phyloP scores from a whole-genome alignment of 2,329 filamentous ascomycete species.

The Elsinoe perseae region DNA sequence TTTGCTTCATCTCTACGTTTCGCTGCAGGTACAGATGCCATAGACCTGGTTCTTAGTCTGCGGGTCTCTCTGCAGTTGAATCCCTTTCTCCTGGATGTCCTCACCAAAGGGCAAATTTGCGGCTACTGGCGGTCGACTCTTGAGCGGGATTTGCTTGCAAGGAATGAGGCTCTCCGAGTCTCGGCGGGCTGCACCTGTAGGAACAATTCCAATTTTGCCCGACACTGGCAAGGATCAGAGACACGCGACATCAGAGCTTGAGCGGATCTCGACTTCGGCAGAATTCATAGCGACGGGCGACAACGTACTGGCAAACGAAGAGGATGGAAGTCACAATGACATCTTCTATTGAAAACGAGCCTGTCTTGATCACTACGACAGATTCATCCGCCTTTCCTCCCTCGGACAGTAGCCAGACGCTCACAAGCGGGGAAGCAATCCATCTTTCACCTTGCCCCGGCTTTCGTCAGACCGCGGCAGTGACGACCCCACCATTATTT shows the following conservation, averaged over 20 bases:
- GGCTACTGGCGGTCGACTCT: slow-evolving; percentile 1
- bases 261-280: neutral
- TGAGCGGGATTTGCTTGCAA: neutral
- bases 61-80: neutral
- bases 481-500: slow-evolving; percentile 18
- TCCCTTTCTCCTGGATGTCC: neutral
- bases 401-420: neutral
- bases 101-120: neutral
- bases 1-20: neutral
- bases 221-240: neutral
- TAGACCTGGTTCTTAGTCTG: neutral
- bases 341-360: slow-evolving; percentile 1
- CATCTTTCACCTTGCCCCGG: slow-evolving; percentile 10
- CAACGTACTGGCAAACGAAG: neutral
- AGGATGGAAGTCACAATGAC: slow-evolving; percentile 8
- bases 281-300: neutral
- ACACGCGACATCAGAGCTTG: neutral
- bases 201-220: slow-evolving; percentile 10
- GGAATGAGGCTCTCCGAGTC: slow-evolving; percentile 11
- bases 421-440: slow-evolving; percentile 12
- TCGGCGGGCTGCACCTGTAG: slow-evolving; percentile 4
- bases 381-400: slow-evolving; percentile 3
- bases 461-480: slow-evolving; percentile 17
- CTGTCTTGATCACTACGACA: slow-evolving; percentile 11
- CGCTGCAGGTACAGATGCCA: neutral